Evolutionary conservation across 1,284 basidiomycete species (phyloP).

Genomic region (Sanghuangporus weigelae): DNA sequence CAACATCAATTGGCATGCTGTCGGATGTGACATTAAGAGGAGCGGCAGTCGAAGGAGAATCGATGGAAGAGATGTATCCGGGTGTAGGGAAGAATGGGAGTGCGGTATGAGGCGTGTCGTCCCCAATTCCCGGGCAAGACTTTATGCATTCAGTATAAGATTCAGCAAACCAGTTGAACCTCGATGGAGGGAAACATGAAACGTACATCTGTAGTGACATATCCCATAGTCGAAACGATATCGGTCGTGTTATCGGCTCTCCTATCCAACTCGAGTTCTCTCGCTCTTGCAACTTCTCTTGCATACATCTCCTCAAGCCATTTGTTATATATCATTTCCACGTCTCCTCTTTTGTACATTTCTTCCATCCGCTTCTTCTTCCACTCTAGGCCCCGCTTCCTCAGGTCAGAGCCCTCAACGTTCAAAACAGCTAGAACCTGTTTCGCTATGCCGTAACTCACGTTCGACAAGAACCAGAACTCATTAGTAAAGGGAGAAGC

Average conservation of each 20-base stretch:
- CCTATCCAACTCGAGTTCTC: not conserved
- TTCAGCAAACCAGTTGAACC: not conserved
- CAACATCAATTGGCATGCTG: constrained; percentile 49
- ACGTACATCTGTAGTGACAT: constrained; percentile 68
- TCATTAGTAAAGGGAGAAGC: constrained; percentile 58
- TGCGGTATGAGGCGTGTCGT: constrained; percentile 58
- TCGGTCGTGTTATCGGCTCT: constrained; percentile 1
- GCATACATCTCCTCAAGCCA: constrained; percentile 54
- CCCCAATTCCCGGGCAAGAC: constrained; percentile 53
- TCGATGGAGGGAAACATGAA: not conserved
- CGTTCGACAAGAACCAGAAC: constrained; percentile 54
- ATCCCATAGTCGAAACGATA: constrained; percentile 35
- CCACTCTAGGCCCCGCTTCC: not conserved
- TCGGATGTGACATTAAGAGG: constrained; percentile 42
- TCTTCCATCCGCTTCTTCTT: constrained; percentile 29
- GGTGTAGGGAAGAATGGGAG: constrained; percentile 51
- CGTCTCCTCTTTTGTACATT: constrained; percentile 45
- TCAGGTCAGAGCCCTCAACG: constrained; percentile 26
- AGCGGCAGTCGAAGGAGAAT: constrained; percentile 18
- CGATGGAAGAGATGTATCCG: constrained; percentile 50
- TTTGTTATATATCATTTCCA: constrained; percentile 43
- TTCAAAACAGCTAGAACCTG: constrained; percentile 50
- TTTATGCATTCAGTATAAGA: constrained; percentile 1
- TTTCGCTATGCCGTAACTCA: constrained; percentile 44
- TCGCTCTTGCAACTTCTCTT: not conserved